Evolutionary conservation across 2,329 filamentous ascomycete species (phyloP).

Genomic region (Ramularia endophylla): DNA sequence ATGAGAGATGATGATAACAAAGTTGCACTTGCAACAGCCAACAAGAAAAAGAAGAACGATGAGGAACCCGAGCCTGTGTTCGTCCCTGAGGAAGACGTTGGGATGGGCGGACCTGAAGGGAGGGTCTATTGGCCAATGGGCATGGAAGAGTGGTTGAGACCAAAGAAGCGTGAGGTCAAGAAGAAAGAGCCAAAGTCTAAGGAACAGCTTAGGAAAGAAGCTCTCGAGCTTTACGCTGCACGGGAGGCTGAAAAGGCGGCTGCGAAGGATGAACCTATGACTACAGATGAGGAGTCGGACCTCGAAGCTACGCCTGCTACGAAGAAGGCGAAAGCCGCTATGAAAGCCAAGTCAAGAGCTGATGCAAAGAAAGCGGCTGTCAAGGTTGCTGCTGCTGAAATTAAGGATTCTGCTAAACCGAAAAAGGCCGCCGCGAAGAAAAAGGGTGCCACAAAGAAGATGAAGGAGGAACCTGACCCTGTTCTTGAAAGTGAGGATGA

Average conservation of each 20-base stretch:
- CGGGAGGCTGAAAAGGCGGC: slow-evolving; percentile 22
- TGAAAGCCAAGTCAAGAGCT: slow-evolving; percentile 22
- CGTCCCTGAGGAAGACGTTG: slow-evolving; percentile 63
- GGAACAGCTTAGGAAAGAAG: slow-evolving; percentile 31
- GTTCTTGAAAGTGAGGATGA: slow-evolving; percentile 13
- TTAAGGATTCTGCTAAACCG: slow-evolving; percentile 4
- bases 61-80: slow-evolving; percentile 32
- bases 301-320: slow-evolving; percentile 34
- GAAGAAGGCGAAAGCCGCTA: slow-evolving; percentile 35
- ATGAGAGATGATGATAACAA: slow-evolving; percentile 70
- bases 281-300: slow-evolving; percentile 28
- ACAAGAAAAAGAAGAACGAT: slow-evolving; percentile 37
- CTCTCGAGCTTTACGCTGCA: slow-evolving; percentile 22
- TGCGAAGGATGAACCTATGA: slow-evolving; percentile 20
- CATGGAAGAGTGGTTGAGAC: slow-evolving; percentile 84
- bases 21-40: slow-evolving; percentile 32
- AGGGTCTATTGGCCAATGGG: slow-evolving; percentile 87
- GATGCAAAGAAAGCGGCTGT: slow-evolving; percentile 20
- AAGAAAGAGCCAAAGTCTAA: slow-evolving; percentile 37
- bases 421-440: slow-evolving; percentile 5
- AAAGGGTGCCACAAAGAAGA: slow-evolving; percentile 6
- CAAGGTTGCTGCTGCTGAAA: slow-evolving; percentile 12
- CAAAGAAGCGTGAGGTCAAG: slow-evolving; percentile 65
- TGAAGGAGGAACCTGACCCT: slow-evolving; percentile 14
- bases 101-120: slow-evolving; percentile 77